phyloP scores from a whole-genome alignment of 768 basidiomycete genomes.

The Tricholoma flavovirens region DNA sequence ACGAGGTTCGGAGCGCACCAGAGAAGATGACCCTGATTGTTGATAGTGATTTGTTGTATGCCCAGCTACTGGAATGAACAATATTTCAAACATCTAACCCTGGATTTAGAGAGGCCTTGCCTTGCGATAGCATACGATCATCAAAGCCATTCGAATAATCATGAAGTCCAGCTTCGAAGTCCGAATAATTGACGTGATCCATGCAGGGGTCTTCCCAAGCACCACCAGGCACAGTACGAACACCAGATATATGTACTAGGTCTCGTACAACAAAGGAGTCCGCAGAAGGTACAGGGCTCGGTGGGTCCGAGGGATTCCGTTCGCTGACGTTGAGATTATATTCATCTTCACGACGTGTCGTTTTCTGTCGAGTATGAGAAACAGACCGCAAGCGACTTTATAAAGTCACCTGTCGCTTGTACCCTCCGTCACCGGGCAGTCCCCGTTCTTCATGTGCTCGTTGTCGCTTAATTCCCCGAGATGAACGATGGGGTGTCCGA shows the following conservation, averaged over 20 bases:
- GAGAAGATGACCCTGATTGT: background rate
- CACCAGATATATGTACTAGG: background rate
- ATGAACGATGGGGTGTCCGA: background rate
- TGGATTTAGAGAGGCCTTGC: background rate
- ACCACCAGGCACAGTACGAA: background rate
- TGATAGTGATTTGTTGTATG: background rate
- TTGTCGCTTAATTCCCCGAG: background rate
- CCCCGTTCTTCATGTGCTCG: background rate
- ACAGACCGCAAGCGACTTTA: background rate
- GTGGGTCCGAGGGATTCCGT: background rate
- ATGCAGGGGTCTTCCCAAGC: background rate
- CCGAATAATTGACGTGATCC: background rate
- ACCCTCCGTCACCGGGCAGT: background rate
- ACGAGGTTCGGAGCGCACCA: background rate
- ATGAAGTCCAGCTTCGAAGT: constrained; percentile 7
- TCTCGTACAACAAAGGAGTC: background rate
- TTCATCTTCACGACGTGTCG: background rate
- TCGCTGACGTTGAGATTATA: too few species aligned
- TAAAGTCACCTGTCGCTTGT: constrained; percentile 8
- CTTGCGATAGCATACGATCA: background rate
- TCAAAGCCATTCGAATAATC: background rate
- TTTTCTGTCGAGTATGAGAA: background rate
- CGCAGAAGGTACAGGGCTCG: background rate
- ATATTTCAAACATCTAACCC: background rate
- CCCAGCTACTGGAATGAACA: background rate